Evolutionary conservation across 805 yeast species (phyloP).

Genomic region (Schizosaccharomyces cryophilus): DNA sequence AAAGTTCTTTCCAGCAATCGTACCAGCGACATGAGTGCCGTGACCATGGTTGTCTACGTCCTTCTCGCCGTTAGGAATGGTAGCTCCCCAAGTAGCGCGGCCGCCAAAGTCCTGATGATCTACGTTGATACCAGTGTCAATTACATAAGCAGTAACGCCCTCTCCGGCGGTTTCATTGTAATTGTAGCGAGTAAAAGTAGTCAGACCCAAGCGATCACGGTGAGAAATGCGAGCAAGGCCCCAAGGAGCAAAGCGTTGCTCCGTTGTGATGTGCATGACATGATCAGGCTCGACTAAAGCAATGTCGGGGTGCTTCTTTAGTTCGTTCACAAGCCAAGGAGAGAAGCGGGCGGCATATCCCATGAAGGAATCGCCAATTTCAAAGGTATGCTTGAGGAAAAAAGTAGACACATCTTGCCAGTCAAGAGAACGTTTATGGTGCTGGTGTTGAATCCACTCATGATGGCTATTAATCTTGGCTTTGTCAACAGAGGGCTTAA

Average conservation of each 20-base stretch:
- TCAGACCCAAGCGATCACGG: constrained; percentile 34
- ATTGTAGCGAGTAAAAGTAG: constrained; percentile 33
- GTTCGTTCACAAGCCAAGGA: constrained; percentile 44
- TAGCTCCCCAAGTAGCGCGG: constrained; percentile 36
- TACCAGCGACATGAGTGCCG: constrained; percentile 46
- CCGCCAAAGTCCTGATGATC: constrained; percentile 35
- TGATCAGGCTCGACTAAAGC: constrained; percentile 37
- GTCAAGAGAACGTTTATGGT: constrained; percentile 10
- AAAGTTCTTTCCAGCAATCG: constrained; percentile 31
- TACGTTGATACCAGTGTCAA: constrained; percentile 31
- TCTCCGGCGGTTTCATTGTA: constrained; percentile 36
- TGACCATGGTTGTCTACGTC: constrained; percentile 37
- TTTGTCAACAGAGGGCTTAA: constrained; percentile 37
- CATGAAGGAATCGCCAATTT: constrained; percentile 17
- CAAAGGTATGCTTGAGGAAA: constrained; percentile 17
- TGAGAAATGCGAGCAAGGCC: constrained; percentile 49
- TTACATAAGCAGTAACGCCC: constrained; percentile 32
- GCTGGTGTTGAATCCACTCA: constrained; percentile 21
- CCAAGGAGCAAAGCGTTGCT: constrained; percentile 37
- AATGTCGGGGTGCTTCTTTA: constrained; percentile 32
- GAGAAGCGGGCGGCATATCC: constrained; percentile 80
- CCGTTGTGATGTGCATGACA: constrained; percentile 25
- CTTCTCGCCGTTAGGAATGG: constrained; percentile 24
- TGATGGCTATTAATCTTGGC: constrained; percentile 39
- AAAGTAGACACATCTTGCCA: constrained; percentile 19